phyloP scores from a whole-genome alignment of 495 filamentous ascomycete species.

The Hypoxylon perforatum region DNA sequence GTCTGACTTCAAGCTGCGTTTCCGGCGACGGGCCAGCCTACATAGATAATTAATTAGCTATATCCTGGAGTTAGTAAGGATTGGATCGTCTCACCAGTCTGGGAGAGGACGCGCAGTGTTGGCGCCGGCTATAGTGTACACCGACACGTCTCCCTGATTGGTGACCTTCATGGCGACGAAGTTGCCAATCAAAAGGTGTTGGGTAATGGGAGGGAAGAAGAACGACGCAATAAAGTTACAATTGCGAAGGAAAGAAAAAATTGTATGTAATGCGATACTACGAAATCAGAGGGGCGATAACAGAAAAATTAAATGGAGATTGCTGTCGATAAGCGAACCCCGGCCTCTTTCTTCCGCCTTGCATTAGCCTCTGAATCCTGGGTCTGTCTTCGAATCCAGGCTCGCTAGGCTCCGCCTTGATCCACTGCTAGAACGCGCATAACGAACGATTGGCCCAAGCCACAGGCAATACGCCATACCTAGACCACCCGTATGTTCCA shows the following conservation, averaged over 20 bases:
- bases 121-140: conserved; percentile 95
- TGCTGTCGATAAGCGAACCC: conserved; percentile 16
- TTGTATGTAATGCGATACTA: background rate
- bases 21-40: conserved; percentile 82
- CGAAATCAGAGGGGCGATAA: conserved; percentile 37
- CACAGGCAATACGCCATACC: no score
- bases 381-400: conserved; percentile 14
- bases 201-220: background rate
- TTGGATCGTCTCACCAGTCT: conserved; percentile 71
- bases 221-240: background rate
- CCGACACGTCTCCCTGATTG: conserved; percentile 81
- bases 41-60: conserved; percentile 12
- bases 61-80: background rate
- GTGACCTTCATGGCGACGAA: conserved; percentile 37
- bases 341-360: conserved; percentile 5
- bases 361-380: conserved; percentile 12
- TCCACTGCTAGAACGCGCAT: conserved; percentile 1
- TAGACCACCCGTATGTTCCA: background rate
- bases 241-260: conserved; percentile 1
- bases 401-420: conserved; percentile 17
- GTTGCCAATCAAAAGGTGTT: conserved; percentile 5
- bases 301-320: conserved; percentile 26
- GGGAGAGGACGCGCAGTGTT: conserved; percentile 90
- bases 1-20: conserved; percentile 93
- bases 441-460: conserved; percentile 23